Base-by-base conservation (phyloP, 2,329 filamentous ascomycete genomes). In the Penicillium sp. region DNA sequence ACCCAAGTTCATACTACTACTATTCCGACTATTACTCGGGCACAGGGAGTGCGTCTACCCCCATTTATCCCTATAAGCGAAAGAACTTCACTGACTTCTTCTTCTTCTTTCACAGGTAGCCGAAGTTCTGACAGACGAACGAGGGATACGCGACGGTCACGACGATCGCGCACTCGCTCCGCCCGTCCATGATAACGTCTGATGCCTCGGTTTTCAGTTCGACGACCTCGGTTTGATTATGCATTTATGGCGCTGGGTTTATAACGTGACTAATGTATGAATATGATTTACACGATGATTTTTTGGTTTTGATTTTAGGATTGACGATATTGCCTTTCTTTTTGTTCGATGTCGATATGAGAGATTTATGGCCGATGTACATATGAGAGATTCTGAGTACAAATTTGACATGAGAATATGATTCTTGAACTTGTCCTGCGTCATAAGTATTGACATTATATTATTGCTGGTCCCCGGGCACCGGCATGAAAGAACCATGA, bases 41-140 rank as follows among this genome's bases (percentile, higher is more conserved):
- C 24, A 76, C 75, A 38, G 76, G 74, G 61, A 78, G 75, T 77
- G 67, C 68, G 71, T 71, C 34, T 39, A 38, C 22, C 45, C 37
- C 38, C 38, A 20, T 35, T 1, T 22, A 42, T 24, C 20, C 5
- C 20, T 16, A 20, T 2, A 20, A 18, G 24, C 35, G 5, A 35
- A 51, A 32, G 11, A 14, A 10, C 24, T 24, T 35, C 35, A 57
- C 53, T 62, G 32, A 60, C 46, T 9, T 55, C 54, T 44, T 42
- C 54, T 44, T 42, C 10, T 39, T 35, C n/a, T 40, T 38, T 62
- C 53, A 48, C 61, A 79, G 77, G 76, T 63, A 77, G 71, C 65
- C 71, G 71, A 64, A 78, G 76, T 58, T 77, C 76, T 51, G 76
- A 74, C 62, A 66, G 74, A 66, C 71, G 72, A 46, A 75, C 73